Evolutionary conservation across 805 yeast genomes (phyloP), one percentile per base, ranked within the genome.

Genomic region (Clavispora vitiphila): DNA sequence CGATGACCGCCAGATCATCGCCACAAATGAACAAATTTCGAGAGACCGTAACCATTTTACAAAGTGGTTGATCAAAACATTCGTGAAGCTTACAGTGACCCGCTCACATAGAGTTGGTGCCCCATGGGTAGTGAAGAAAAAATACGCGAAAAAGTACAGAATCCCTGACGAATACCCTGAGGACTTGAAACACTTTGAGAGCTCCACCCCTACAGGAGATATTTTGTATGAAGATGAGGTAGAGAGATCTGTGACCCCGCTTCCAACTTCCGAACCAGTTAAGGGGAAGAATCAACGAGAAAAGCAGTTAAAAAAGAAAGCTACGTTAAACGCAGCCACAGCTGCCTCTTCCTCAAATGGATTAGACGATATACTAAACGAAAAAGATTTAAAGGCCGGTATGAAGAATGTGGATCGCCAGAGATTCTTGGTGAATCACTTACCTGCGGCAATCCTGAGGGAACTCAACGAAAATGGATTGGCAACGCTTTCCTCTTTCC

Each of bases 61-160:
- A 8, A 93, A 91, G 61, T 83, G 90, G 78, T 75, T 85, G 40
- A 84, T 93, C 27, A 85, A 90, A 60, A 83, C 96, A n/a, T 82
- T 93, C 58, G 74, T 90, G 58, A 86, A 90, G 62, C 74, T 86
- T 58, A 76, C 87, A 35, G 74, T 87, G 58, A 72, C 84, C 7
- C 78, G 96, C 42, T 86, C 90, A 1, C 75, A 83, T 41, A 86
- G 85, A 71, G 71, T 82, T 34, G 97, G 98, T 3, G 91, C 97
- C 3, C 98, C 98, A 3, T 93, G 98, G 98, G 80, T 91, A 16
- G 93, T 93, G 12, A 85, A 83, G 57, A 80, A 78, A 20, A 81
- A 82, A 50, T 87, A 78, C 60, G 93, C 93, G 0, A 71, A 70
- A 42, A 74, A 74, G 52, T 87, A 81, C 58, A 66, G 86, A 49